Base-by-base conservation (phyloP, 108 stramenopile species). In the Fistulifera solaris region DNA sequence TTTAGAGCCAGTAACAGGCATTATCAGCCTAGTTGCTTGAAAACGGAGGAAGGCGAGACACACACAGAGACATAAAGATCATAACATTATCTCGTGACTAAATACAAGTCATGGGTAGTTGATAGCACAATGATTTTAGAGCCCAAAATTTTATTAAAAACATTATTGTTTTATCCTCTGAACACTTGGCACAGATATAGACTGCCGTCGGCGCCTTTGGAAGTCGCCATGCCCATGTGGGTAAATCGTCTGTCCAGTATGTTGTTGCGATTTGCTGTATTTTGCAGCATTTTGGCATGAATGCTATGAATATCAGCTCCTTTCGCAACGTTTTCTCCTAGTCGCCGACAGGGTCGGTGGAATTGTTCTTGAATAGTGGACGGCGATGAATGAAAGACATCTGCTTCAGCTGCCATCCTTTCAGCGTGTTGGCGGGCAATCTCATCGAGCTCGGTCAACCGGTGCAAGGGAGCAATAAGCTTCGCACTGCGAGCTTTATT, bases 141-240 rank as follows among this genome's bases (percentile, higher is more conserved):
- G n/a, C n/a, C n/a, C n/a, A n/a, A n/a, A n/a, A n/a, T n/a, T n/a
- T n/a, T n/a, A n/a, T n/a, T n/a, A n/a, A n/a, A n/a, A n/a, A n/a
- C n/a, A n/a, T n/a, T n/a, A n/a, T n/a, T n/a, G 31, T 35, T 6
- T 35, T 35, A 35, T 35, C 31, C 31, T 35, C 31, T 35, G 18
- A 54, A 61, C 13, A 73, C 41, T 49, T 73, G 72, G 45, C 66
- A 67, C 31, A 73, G n/a, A 42, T 73, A 73, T 3, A 73, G 44
- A 10, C 17, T 43, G 12, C 72, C 72, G 27, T 67, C 45, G 3
- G 35, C 16, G 13, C 26, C 72, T 22, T 27, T 31, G 11, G 48
- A 47, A 10, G 75, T 72, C 2, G 66, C 75, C 53, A 76, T 71
- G 17, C 75, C 75, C 42, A 76, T 48, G 19, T 35, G 22, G 13